Percentiles rank a stretch among this genome's conserved stretches.
Conservation (phyloP, 805 yeast genomes). For the Candida taoyuanica region DNA sequence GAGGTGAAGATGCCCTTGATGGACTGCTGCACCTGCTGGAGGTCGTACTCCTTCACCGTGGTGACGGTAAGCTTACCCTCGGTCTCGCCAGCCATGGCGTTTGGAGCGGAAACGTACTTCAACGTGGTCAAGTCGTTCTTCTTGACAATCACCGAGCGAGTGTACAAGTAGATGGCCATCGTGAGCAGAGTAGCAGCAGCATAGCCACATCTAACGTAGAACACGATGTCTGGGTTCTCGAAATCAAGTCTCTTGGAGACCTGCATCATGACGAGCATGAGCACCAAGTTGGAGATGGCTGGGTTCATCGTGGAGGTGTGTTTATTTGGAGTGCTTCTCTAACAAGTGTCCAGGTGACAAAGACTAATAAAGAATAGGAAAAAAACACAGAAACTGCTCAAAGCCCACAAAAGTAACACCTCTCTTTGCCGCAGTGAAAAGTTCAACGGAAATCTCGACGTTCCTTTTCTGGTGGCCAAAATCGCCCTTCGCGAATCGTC, state of each 20-base stretch:
- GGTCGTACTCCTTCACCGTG: slow-evolving; percentile 92
- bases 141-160: slow-evolving; percentile 53
- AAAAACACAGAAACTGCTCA: no score
- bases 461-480: no score
- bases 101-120: slow-evolving; percentile 85
- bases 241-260: slow-evolving; percentile 83
- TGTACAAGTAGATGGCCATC: slow-evolving; percentile 59
- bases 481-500: no score
- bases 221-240: slow-evolving; percentile 71
- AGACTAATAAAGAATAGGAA: no score
- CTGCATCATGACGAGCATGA: slow-evolving; percentile 97
- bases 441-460: no score
- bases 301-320: slow-evolving; percentile 59
- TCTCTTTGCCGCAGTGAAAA: no score
- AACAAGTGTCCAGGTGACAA: no score
- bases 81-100: slow-evolving; percentile 70
- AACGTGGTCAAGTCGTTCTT: slow-evolving; percentile 89
- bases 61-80: slow-evolving; percentile 77
- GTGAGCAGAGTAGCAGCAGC: slow-evolving; percentile 61
- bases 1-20: slow-evolving; percentile 84
- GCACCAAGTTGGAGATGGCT: slow-evolving; percentile 74
- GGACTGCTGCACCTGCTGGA: slow-evolving; percentile 74
- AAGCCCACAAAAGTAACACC: neutral
- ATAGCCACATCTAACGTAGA: slow-evolving; percentile 74
- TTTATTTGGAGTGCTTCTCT: neutral